A percentile compares a stretch with the other conserved stretches of the same genome.
These are phyloP conservation scores for Xylariaceae sp. DNA, from an alignment of 2,329 filamentous ascomycete genomes.

Conservation along the genomic window DNA sequence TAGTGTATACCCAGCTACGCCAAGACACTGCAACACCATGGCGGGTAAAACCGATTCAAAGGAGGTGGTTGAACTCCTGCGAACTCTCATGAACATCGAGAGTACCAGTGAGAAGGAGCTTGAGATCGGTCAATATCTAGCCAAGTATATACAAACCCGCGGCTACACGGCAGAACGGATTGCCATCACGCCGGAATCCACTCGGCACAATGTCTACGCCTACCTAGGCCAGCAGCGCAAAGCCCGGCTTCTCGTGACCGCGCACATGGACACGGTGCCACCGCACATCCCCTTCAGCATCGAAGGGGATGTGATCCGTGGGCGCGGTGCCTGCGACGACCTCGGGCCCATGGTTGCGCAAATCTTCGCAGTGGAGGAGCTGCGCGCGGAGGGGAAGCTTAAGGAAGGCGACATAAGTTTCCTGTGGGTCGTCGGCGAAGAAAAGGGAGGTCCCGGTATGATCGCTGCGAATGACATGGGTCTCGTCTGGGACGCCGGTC, in stretches of 20 bases:
- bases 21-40: conserved; percentile 6
- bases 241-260: conserved; percentile 31
- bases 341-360: conserved; percentile 42
- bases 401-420: conserved; percentile 29
- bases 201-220: conserved; percentile 36
- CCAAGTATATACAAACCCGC: conserved; percentile 28
- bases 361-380: conserved; percentile 40
- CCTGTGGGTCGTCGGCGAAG: conserved; percentile 44
- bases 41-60: conserved; percentile 15
- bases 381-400: conserved; percentile 25
- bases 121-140: conserved; percentile 33
- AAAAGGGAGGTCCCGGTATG: conserved; percentile 52
- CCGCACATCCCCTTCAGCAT: conserved; percentile 48
- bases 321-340: conserved; percentile 40
- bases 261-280: conserved; percentile 40
- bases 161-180: conserved; percentile 35
- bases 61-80: conserved; percentile 27
- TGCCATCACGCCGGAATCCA: conserved; percentile 30
- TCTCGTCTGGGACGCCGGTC: conserved; percentile 40
- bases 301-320: conserved; percentile 36
- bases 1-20: not conserved
- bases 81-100: conserved; percentile 34
- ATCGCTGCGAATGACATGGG: conserved; percentile 41
- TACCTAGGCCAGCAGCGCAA: conserved; percentile 31
- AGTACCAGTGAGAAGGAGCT: conserved; percentile 35